Evolutionary conservation across 257 asterid genomes (phyloP).

Genomic region (Solanum dulcamara): DNA sequence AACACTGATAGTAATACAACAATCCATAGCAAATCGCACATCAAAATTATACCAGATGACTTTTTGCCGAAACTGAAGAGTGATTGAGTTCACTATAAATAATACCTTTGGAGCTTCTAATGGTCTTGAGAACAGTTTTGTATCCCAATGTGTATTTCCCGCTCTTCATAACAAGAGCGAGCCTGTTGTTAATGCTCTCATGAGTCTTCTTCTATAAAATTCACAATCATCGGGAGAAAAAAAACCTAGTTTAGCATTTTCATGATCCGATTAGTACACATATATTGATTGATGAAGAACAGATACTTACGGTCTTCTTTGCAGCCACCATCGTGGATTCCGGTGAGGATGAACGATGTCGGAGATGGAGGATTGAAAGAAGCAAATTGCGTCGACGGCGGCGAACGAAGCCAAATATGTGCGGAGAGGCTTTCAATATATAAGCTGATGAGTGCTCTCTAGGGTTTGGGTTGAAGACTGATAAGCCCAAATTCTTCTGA

Average conservation of each 20-base stretch:
- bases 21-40: not conserved
- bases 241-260: not conserved
- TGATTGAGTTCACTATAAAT: not conserved
- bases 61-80: not conserved
- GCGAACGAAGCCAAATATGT: not conserved
- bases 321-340: conserved; percentile 28
- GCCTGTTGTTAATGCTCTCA: conserved; percentile 73
- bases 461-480: not conserved
- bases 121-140: conserved; percentile 47
- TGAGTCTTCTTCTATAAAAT: conserved; percentile 61
- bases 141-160: conserved; percentile 52
- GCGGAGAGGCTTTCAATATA: not conserved
- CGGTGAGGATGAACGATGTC: not conserved
- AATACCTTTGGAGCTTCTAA: conserved; percentile 41
- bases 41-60: not conserved
- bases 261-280: not conserved
- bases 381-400: not conserved
- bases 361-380: not conserved
- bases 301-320: conserved; percentile 22
- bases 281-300: not conserved
- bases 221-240: not conserved
- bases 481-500: not conserved
- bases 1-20: too few species aligned
- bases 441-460: not conserved
- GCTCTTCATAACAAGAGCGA: conserved; percentile 75